Percentiles rank a stretch among this genome's conserved stretches.
These are phyloP conservation scores for Apiospora saccharicola DNA, from an alignment of 2,329 filamentous ascomycete species.

Conservation along the genomic window DNA sequence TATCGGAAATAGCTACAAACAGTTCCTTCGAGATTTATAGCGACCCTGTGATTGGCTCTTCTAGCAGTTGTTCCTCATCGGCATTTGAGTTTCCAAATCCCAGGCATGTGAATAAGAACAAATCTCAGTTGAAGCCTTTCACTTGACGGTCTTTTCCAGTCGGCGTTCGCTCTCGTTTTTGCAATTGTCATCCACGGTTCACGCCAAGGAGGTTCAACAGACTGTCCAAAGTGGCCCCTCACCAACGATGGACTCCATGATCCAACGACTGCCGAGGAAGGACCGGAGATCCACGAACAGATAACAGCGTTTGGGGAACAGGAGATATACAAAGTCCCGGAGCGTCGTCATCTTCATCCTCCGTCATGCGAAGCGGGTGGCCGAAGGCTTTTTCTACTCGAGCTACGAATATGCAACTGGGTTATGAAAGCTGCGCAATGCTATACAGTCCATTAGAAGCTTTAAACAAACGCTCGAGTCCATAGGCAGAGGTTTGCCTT, in stretches of 20 bases:
- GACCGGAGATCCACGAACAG: not conserved
- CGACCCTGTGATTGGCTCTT: not conserved
- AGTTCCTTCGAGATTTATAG: not conserved
- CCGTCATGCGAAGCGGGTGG: not conserved
- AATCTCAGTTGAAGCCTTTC: not conserved
- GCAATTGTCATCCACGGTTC: not conserved
- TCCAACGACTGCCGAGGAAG: not conserved
- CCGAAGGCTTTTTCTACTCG: not conserved
- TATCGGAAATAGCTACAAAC: not conserved
- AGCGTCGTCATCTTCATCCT: conserved; percentile 1
- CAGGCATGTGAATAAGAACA: not conserved
- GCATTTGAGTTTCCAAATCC: not conserved
- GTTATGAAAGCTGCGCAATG: not conserved
- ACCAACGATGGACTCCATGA: not conserved
- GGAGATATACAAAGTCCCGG: not conserved
- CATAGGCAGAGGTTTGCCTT: not conserved
- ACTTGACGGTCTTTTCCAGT: not conserved
- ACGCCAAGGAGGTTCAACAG: not conserved
- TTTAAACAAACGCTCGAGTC: not conserved
- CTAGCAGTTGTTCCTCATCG: not conserved
- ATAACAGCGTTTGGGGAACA: not conserved
- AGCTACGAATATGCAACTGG: not conserved
- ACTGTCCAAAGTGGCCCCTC: not conserved
- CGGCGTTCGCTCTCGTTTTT: not conserved
- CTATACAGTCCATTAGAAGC: not conserved